Evolutionary conservation across 345 rosid species (phyloP), one percentile per base, ranked within the genome.

Genomic region (Salix exigua): DNA sequence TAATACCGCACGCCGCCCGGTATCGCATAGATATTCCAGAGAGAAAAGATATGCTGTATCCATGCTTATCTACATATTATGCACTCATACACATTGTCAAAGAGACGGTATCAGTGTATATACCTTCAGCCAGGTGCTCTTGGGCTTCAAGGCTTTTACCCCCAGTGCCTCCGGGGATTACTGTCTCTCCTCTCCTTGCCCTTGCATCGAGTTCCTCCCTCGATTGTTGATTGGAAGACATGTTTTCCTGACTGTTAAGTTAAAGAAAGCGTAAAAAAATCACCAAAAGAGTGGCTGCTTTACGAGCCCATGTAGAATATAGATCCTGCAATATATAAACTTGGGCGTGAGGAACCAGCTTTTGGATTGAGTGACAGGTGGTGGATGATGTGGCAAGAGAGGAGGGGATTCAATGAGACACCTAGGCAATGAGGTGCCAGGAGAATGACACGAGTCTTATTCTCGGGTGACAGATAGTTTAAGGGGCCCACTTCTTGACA

Each of bases 141-240:
- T 89, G 97, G 73, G 98, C 97, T 83, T 90, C 94, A 0, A 91
- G 93, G 89, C 94, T 94, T 77, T 88, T 94, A 71, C 98, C 96
- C 0, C 97, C 96, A 3, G 97, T 92, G 33, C 96, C 97, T 1
- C 97, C 94, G 2, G 91, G 97, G 23, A 92, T 82, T 0, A 94
- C 96, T 0, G 91, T 89, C 84, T 94, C 92, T 7, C 98, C 97
- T 66, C 80, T 84, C 88, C 82, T 83, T 0, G 97, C 97, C 68
- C 83, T 88, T 72, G 85, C 88, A 81, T 94, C 94, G 2, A 94
- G 89, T 60, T 89, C 88, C 53, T 73, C 84, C 78, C 87, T 86
- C 81, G 44, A 69, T n/a, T 75, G 73, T 75, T 91, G 89, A 68
- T 79, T 55, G 4, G 89, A 78, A 23, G 87, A 70, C 93, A 87